Base-by-base conservation (phyloP, 2,329 filamentous ascomycete genomes). In the Fusarium sp. region DNA sequence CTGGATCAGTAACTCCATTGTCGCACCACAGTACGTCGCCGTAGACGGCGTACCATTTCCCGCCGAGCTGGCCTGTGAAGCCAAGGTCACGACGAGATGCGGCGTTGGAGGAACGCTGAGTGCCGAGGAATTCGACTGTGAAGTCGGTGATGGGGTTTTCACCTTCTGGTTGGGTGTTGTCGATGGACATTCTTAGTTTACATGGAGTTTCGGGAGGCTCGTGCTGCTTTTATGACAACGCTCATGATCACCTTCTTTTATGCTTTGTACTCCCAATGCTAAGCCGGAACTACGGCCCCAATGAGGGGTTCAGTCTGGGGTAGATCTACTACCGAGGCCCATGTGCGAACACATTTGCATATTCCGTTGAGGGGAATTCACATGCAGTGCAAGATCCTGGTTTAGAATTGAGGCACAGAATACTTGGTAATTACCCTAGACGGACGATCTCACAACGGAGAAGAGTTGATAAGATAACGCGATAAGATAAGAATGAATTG, bases 21-120 rank as follows among this genome's bases (percentile, higher is more conserved):
- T 73, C 75, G 44, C 78, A 79, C 77, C 81, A 83, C 3, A 82
- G 54, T 18, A 71, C 71, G 9, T 74, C 71, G 1, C 72, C 72
- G 5, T 78, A 83, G 2, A 82, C 72, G 20, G 79, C 80, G 45
- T 80, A 82, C 80, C 80, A 83, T 41, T 77, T 76, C 0, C 79
- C 80, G 27, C 70, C 71, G 1, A 81, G 72, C 16, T 77, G 68
- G 25, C 80, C 78, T 1, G 79, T 77, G 65, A 81, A 82, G 4
- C 79, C 80, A 3, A 82, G 64, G 40, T 82, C 80, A 6, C 79
- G 79, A 14, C 77, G 76, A 47, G 77, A 79, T 67, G 77, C 77
- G 69, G 79, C 81, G 63, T 83, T 82, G 56, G 75, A 70, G 14
- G 81, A 74, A 7, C 57, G 66, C 57, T 83, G 81, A 22, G 78